Evolutionary conservation across 805 yeast genomes (phyloP).

Genomic region (Metschnikowia baotianmanensis): DNA sequence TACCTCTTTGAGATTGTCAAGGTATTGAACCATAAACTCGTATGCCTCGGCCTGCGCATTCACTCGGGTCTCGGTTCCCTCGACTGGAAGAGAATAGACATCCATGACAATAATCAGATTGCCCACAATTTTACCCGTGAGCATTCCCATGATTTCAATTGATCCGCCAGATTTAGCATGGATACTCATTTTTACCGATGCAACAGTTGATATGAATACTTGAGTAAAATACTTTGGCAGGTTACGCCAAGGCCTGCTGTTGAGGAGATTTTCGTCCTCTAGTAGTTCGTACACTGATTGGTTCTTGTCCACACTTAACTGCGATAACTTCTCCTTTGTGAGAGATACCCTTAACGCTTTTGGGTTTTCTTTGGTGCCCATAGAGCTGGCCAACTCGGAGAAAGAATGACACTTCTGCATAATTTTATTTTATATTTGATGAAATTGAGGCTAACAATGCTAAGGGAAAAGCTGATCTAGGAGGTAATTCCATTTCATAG

Average conservation of each 20-base stretch:
- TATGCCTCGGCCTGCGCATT: constrained; percentile 93
- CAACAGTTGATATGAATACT: constrained; percentile 65
- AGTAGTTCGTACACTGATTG: constrained; percentile 14
- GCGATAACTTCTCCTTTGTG: constrained; percentile 7
- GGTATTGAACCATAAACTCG: constrained; percentile 88
- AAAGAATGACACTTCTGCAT: neutral
- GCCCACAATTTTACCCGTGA: constrained; percentile 69
- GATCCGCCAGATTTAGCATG: constrained; percentile 85
- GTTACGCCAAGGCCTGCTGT: constrained; percentile 50
- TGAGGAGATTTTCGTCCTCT: constrained; percentile 8
- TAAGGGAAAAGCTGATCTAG: neutral
- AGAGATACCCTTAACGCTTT: constrained; percentile 6
- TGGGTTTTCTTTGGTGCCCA: constrained; percentile 1
- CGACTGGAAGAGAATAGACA: constrained; percentile 84
- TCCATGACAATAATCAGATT: constrained; percentile 68
- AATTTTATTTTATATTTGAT: neutral
- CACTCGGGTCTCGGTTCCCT: constrained; percentile 94
- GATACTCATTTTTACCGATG: constrained; percentile 68
- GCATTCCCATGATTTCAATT: constrained; percentile 94
- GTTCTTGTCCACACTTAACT: constrained; percentile 7
- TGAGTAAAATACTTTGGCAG: constrained; percentile 61
- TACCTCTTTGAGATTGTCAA: constrained; percentile 51
- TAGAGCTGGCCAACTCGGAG: constrained; percentile 4
- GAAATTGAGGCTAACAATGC: constrained; percentile 1
- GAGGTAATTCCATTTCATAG: neutral